Conservation (phyloP, 257 asterid species). For the Forsythia viridissima region DNA sequence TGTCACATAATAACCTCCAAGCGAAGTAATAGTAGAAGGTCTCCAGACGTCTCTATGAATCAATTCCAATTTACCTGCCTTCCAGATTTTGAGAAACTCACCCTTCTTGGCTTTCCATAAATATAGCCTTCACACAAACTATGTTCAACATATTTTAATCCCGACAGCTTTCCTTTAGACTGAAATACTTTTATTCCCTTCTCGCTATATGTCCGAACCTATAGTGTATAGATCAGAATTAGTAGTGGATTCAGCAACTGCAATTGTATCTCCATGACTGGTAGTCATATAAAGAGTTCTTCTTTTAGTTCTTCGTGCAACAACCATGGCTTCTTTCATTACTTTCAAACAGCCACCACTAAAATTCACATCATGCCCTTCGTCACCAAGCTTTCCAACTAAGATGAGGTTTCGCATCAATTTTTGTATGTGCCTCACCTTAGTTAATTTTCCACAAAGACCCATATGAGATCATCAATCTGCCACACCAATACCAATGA, state of each 20-base stretch:
- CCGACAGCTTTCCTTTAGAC: neutral
- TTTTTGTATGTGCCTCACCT: no score
- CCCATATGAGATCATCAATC: neutral
- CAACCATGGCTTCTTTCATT: no score
- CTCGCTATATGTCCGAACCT: no score
- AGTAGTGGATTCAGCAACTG: neutral
- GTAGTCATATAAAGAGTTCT: no score
- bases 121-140: neutral
- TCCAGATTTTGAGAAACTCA: slow-evolving; percentile 5
- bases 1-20: neutral
- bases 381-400: neutral
- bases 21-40: no score
- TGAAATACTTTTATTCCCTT: no score
- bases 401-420: neutral
- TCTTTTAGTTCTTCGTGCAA: no score
- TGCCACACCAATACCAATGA: neutral
- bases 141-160: neutral
- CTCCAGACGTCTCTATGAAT: neutral
- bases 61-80: neutral
- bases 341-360: no score
- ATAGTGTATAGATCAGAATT: neutral
- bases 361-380: neutral
- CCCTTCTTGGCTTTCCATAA: neutral
- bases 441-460: neutral
- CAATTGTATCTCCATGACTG: no score